Base-by-base conservation (phyloP, 805 yeast species). In the Clavispora santaluciae region DNA sequence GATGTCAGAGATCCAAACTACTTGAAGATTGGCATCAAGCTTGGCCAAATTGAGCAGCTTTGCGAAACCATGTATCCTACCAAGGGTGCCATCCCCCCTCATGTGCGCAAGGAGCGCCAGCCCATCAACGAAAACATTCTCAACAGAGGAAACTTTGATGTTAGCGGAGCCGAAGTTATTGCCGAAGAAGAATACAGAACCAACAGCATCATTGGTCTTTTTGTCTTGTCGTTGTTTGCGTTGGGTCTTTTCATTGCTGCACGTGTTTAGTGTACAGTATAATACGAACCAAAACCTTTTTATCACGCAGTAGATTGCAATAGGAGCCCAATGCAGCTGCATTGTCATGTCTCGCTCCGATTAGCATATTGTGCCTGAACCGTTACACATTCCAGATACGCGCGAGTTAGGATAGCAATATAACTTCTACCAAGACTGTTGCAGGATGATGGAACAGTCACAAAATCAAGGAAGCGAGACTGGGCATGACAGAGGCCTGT, bases 21-120 rank as follows among this genome's bases (percentile, higher is more conserved):
- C 64, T 70, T 90, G 56, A 76, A 80, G 45, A 77, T 93, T 50
- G 95, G 95, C 53, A 78, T 87, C 49, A 78, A 79, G 49, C 85
- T 95, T 61, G 96, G 93, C 39, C 84, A 86, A 62, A 79, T 93
- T 49, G 95, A 88, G 56, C 95, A 86, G 67, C 84, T 79, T 63
- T 81, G 91, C 54, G 96, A 91, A 59, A 70, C 72, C 38, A 72
- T 85, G 75, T 79, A 80, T 59, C 93, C 90, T 5, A 70, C 82
- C 41, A 56, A 36, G 30, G 51, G 48, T 12, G 49, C 48, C 26
- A 44, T 81, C 39, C 90, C 90, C 33, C 40, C 46, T 10, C 82
- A 83, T 16, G 76, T 73, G 30, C 62, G 59, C 17, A 54, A 55
- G 26, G 46, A 45, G n/a, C 29, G 48, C 68, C 53, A 61, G 38